Evolutionary conservation across 257 asterid genomes (phyloP).

Genomic region (Scutellaria minor): DNA sequence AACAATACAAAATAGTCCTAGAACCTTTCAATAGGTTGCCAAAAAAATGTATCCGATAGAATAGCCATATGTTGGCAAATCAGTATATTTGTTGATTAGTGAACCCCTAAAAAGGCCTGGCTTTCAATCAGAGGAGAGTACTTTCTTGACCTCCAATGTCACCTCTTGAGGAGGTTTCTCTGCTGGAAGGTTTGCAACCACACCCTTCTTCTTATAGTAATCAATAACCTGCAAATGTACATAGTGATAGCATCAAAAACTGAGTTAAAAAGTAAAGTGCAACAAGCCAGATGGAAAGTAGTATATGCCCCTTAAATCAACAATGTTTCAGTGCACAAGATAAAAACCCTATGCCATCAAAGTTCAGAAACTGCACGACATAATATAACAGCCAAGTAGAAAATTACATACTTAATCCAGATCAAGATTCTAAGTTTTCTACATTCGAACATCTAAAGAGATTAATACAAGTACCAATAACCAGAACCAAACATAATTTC

Average conservation of each 20-base stretch:
- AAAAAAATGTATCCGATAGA: conserved; percentile 32
- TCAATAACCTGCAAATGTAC: conserved; percentile 57
- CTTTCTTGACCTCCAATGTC: conserved; percentile 65
- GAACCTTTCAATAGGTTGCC: conserved; percentile 24
- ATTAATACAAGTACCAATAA: not conserved
- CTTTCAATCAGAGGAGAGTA: conserved; percentile 49
- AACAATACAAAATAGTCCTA: conserved; percentile 26
- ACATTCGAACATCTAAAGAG: not conserved
- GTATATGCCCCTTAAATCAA: not conserved
- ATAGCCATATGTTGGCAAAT: conserved; percentile 18
- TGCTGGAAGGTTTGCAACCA: conserved; percentile 69
- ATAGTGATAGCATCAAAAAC: not conserved
- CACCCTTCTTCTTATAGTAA: conserved; percentile 62
- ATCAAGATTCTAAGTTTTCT: not conserved
- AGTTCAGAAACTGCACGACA: not conserved
- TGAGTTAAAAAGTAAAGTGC: not conserved
- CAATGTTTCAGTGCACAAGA: not conserved
- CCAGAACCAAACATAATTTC: not conserved
- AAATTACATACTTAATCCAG: not conserved
- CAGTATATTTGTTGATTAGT: conserved; percentile 27
- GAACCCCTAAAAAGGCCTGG: not conserved
- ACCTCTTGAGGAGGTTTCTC: conserved; percentile 76
- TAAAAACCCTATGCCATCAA: not conserved
- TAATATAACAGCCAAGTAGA: not conserved
- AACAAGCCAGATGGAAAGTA: no score